Conservation (phyloP, 2,329 filamentous ascomycete genomes). For the Fusarium kyushuense region DNA sequence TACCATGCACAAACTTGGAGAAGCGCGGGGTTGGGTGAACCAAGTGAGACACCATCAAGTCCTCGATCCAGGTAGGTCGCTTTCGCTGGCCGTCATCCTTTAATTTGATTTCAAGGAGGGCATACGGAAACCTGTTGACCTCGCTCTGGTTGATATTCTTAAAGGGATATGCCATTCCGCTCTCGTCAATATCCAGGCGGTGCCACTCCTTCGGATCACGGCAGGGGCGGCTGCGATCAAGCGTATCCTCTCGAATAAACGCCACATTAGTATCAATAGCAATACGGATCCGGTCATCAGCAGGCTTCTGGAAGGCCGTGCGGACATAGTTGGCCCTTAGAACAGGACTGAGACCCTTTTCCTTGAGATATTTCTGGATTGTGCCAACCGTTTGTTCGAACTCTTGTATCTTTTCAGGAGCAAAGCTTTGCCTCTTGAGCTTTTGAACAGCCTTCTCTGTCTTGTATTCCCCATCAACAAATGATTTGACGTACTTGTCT, state of each 20-base stretch:
- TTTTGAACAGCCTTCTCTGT: slow-evolving; percentile 93
- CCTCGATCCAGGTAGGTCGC: slow-evolving; percentile 86
- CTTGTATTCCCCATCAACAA: slow-evolving; percentile 87
- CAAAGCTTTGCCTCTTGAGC: slow-evolving; percentile 81
- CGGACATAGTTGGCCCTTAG: slow-evolving; percentile 93
- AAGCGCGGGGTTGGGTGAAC: slow-evolving; percentile 91
- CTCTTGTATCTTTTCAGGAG: slow-evolving; percentile 72
- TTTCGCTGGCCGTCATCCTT: slow-evolving; percentile 74
- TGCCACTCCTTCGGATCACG: slow-evolving; percentile 92
- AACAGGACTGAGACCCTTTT: slow-evolving; percentile 83
- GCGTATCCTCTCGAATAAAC: slow-evolving; percentile 81
- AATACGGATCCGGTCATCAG: slow-evolving; percentile 89
- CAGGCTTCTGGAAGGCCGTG: slow-evolving; percentile 95
- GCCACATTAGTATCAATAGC: slow-evolving; percentile 93
- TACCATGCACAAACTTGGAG: slow-evolving; percentile 96
- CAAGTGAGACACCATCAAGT: slow-evolving; percentile 91
- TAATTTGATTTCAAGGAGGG: slow-evolving; percentile 92
- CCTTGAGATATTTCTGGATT: slow-evolving; percentile 83
- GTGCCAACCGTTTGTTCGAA: slow-evolving; percentile 79
- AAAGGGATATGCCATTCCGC: slow-evolving; percentile 88
- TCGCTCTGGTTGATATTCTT: slow-evolving; percentile 89
- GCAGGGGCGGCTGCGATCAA: slow-evolving; percentile 87
- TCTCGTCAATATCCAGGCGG: slow-evolving; percentile 86
- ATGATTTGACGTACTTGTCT: slow-evolving; percentile 90
- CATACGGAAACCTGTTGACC: slow-evolving; percentile 89